A percentile compares a stretch with the other conserved stretches of the same genome.
phyloP scores from a whole-genome alignment of 768 basidiomycete genomes.

The Grammothele lineata region DNA sequence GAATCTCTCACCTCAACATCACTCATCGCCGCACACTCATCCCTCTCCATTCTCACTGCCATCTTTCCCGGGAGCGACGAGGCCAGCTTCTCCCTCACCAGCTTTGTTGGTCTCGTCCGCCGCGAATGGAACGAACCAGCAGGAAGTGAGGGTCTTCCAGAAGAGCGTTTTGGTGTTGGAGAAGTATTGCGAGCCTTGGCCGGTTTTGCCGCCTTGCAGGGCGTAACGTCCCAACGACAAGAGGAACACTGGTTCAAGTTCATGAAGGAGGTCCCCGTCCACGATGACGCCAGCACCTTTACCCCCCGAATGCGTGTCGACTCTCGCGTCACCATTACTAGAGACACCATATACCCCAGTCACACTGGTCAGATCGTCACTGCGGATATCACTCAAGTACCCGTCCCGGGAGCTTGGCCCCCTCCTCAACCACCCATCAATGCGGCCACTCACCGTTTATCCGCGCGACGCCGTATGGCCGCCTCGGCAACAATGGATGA shows the following conservation, averaged over 20 bases:
- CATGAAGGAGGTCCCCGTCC: constrained; percentile 63
- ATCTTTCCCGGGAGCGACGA: constrained; percentile 76
- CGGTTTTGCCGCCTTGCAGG: constrained; percentile 78
- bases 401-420: constrained; percentile 6
- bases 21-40: constrained; percentile 67
- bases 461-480: background rate
- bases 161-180: constrained; percentile 56
- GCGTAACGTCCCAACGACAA: constrained; percentile 78
- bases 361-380: constrained; percentile 70
- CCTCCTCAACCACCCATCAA: background rate
- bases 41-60: constrained; percentile 66
- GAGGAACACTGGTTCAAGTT: constrained; percentile 65
- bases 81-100: constrained; percentile 74
- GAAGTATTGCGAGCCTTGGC: constrained; percentile 68
- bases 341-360: constrained; percentile 66
- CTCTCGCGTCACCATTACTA: constrained; percentile 69
- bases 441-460: background rate
- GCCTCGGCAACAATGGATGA: constrained; percentile 37
- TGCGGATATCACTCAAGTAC: constrained; percentile 71
- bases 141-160: constrained; percentile 49
- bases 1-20: constrained; percentile 77
- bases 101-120: constrained; percentile 76
- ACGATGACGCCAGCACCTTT: constrained; percentile 29
- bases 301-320: constrained; percentile 13
- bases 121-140: constrained; percentile 66